These are phyloP conservation scores for Pichia sp. DNA, from an alignment of 1,139 yeast species.

Conservation along the genomic window DNA sequence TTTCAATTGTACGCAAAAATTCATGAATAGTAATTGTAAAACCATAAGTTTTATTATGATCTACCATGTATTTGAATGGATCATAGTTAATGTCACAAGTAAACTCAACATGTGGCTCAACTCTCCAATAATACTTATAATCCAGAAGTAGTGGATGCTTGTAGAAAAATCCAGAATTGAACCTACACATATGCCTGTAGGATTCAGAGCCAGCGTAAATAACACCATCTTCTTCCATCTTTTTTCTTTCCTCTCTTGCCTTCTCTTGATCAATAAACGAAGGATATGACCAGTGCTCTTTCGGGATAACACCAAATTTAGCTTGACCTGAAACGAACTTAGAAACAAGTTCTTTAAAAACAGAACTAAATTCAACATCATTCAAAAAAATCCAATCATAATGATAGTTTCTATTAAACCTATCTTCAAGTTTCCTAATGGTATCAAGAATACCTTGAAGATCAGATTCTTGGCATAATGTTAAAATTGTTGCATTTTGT, in stretches of 20 bases:
- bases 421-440: slow-evolving; percentile 60
- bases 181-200: slow-evolving; percentile 75
- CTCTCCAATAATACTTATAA: slow-evolving; percentile 66
- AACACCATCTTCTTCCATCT: slow-evolving; percentile 42
- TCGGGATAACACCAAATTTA: slow-evolving; percentile 53
- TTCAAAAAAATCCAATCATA: slow-evolving; percentile 74
- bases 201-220: slow-evolving; percentile 58
- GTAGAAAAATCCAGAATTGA: slow-evolving; percentile 61
- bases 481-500: slow-evolving; percentile 63
- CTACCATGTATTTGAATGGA: slow-evolving; percentile 55
- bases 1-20: slow-evolving; percentile 47
- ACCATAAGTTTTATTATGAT: slow-evolving; percentile 53
- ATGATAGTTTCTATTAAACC: slow-evolving; percentile 58
- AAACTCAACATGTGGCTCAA: slow-evolving; percentile 59
- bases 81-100: slow-evolving; percentile 62
- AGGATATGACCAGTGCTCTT: slow-evolving; percentile 63
- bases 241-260: slow-evolving; percentile 43
- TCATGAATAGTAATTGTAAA: slow-evolving; percentile 63
- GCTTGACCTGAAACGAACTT: slow-evolving; percentile 53
- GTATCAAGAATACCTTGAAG: slow-evolving; percentile 49
- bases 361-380: slow-evolving; percentile 52
- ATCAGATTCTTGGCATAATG: slow-evolving; percentile 65
- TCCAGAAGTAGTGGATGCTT: slow-evolving; percentile 44
- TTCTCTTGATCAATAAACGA: slow-evolving; percentile 50
- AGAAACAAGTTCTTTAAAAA: slow-evolving; percentile 44